Evolutionary conservation across 2,329 filamentous ascomycete species (phyloP).

Genomic region (Colletotrichum magnum): DNA sequence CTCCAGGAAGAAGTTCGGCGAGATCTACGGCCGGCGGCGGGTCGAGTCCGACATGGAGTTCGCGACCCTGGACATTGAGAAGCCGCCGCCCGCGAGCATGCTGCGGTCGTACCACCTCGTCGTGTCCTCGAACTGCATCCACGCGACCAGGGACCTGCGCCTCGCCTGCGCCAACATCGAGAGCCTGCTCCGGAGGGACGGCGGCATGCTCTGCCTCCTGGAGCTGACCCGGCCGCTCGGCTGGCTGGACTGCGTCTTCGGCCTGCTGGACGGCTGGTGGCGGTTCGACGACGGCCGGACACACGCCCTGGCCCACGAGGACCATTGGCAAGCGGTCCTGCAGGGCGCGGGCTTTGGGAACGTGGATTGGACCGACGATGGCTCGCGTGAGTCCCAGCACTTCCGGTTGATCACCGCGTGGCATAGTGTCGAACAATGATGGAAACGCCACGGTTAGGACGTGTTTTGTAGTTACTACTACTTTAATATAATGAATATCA

Average conservation of each 20-base stretch:
- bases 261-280: conserved; percentile 7
- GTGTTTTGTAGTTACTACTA: no score
- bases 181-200: not conserved
- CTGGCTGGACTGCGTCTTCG: conserved; percentile 10
- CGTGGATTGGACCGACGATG: not conserved
- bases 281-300: not conserved
- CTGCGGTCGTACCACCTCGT: not conserved
- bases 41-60: conserved; percentile 44
- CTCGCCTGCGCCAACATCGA: not conserved
- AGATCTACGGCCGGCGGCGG: not conserved
- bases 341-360: not conserved
- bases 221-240: conserved; percentile 1
- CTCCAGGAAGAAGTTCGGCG: conserved; percentile 45
- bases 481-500: no score
- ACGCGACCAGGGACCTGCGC: conserved; percentile 3
- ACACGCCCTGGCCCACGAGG: not conserved
- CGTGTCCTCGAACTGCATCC: conserved; percentile 10
- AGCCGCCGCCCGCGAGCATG: conserved; percentile 1
- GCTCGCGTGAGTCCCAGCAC: no score
- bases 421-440: no score
- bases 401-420: no score
- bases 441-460: no score
- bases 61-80: conserved; percentile 17
- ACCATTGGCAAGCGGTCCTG: not conserved
- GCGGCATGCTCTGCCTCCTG: conserved; percentile 1